phyloP scores from a whole-genome alignment of 306 rosid genomes.

The Dryas alaskensis region DNA sequence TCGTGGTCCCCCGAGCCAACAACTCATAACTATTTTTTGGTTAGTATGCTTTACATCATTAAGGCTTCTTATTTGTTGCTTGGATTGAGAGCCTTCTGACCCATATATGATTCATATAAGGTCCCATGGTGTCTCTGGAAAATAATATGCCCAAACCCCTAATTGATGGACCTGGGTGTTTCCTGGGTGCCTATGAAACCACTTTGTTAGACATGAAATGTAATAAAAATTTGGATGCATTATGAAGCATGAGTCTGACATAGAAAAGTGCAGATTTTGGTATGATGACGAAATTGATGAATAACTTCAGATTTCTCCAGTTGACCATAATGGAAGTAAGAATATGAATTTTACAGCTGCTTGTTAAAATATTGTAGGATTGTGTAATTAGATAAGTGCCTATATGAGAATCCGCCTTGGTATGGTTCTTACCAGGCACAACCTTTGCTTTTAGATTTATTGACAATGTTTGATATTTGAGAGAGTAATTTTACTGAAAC shows the following conservation, averaged over 20 bases:
- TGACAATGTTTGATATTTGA: constrained; percentile 4
- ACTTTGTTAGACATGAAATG: background rate
- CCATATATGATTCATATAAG: background rate
- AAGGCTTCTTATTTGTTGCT: background rate
- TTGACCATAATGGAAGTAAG: constrained; percentile 9
- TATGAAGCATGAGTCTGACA: background rate
- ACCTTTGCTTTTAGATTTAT: constrained; percentile 2
- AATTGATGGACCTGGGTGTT: constrained; percentile 19
- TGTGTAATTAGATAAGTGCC: background rate
- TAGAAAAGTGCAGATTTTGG: background rate
- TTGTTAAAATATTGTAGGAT: background rate
- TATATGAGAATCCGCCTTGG: background rate
- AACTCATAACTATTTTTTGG: constrained; percentile 78
- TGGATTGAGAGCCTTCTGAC: constrained; percentile 16
- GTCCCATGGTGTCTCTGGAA: constrained; percentile 1
- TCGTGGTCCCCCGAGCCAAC: constrained; percentile 79
- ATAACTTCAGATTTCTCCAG: background rate
- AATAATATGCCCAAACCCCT: constrained; percentile 9
- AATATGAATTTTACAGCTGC: constrained; percentile 4
- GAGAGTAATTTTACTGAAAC: constrained; percentile 12
- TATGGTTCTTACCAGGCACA: background rate
- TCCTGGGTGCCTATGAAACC: constrained; percentile 14
- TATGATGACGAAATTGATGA: background rate
- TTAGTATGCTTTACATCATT: constrained; percentile 38
- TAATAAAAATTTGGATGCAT: too few relatives aligned